Evolutionary conservation across 352 stramenopile species (phyloP).

Genomic region (Elongisporangium undulatum): DNA sequence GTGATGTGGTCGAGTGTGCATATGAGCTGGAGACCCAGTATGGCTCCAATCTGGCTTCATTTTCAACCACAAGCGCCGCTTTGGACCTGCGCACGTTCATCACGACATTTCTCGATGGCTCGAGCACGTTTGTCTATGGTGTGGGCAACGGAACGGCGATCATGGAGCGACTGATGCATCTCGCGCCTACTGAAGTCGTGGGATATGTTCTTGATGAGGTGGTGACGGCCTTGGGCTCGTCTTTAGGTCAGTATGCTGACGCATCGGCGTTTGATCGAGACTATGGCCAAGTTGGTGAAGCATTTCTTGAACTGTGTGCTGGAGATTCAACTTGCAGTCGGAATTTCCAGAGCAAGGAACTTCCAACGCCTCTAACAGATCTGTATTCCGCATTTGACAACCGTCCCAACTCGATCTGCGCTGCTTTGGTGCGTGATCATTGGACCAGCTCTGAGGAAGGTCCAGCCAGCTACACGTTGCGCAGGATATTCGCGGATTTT

Average conservation of each 20-base stretch:
- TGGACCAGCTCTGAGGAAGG: background rate
- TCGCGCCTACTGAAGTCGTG: slow-evolving; percentile 1
- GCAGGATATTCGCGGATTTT: slow-evolving; percentile 18
- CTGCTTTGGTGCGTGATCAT: slow-evolving; percentile 5
- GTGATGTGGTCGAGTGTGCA: slow-evolving; percentile 23
- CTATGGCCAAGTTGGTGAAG: slow-evolving; percentile 25
- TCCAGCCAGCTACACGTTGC: slow-evolving; percentile 17
- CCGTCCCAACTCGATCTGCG: slow-evolving; percentile 18
- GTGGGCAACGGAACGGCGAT: slow-evolving; percentile 18
- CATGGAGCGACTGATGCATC: slow-evolving; percentile 5
- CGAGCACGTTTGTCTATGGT: slow-evolving; percentile 22
- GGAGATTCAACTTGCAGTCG: slow-evolving; percentile 12
- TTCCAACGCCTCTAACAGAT: slow-evolving; percentile 9
- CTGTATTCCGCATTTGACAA: slow-evolving; percentile 17
- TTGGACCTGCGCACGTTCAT: slow-evolving; percentile 21
- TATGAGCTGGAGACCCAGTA: slow-evolving; percentile 23
- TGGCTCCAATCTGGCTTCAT: slow-evolving; percentile 17
- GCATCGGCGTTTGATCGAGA: slow-evolving; percentile 31
- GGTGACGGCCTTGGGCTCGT: slow-evolving; percentile 23
- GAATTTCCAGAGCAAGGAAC: slow-evolving; percentile 10
- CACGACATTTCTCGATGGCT: slow-evolving; percentile 12
- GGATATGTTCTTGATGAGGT: slow-evolving; percentile 20
- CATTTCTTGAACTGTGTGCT: slow-evolving; percentile 18
- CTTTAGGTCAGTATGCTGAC: slow-evolving; percentile 21
- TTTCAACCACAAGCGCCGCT: slow-evolving; percentile 30